Base-by-base conservation (phyloP, 1,139 yeast species). In the Nakaseomyces delphensis region DNA sequence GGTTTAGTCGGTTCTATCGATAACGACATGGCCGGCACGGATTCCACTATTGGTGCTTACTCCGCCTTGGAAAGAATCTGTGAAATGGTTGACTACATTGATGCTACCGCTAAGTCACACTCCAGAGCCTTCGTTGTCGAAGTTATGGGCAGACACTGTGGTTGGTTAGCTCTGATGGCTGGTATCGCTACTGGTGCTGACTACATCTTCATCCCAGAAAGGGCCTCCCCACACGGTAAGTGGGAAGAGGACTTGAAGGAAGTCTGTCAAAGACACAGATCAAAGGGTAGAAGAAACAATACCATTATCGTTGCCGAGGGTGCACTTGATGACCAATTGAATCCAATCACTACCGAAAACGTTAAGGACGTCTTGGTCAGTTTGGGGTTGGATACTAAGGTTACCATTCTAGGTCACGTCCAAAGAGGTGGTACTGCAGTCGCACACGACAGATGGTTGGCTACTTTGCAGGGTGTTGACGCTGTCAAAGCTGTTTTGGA, bases 71-170 rank as follows among this genome's bases (percentile, higher is more conserved):
- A 79, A 50, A 69, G 93, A 59, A 83, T 83, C 50, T 76, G 84
- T 59, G 79, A 79, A 59, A 80, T 83, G 65, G 79, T 83, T 46
- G 93, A 83, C 63, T 82, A 79, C 59, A 83, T 83, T 48, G 91
- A 82, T 60, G 91, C 89, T 37, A 83, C 93, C 30, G 93, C 93
- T 27, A 79, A 78, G 45, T 81, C 89, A 1, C 93, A 83, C 62
- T 81, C 86, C 23, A 69, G 93, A 60, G 93, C 93, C 7, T 83
- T 83, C 58, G 87, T 83, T 32, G 79, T 83, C 37, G 93, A 83
- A 63, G 93, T 83, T n/a, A 83, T 83, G 93, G 93, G 93, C 48
- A 73, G 93, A 63, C 91, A 83, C 57, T 83, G 93, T 69, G 93
- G 93, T 51, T 83, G 93, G 93, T 71, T 83, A 50, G 91, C 85